phyloP scores from a whole-genome alignment of 768 basidiomycete species.

The Botryobasidium botryosum region DNA sequence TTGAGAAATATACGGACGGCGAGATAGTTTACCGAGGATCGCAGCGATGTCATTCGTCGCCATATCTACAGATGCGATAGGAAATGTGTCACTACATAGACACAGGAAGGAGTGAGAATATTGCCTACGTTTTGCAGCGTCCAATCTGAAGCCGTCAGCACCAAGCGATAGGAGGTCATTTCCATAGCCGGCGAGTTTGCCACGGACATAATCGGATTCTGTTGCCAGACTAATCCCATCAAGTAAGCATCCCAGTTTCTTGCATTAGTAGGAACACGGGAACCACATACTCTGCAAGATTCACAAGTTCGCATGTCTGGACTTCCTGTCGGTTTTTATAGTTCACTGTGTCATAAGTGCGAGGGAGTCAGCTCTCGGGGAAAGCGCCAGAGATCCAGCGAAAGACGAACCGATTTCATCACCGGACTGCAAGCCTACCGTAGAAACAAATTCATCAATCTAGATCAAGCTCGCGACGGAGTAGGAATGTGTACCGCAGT shows the following conservation, averaged over 20 bases:
- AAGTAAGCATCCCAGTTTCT: background rate
- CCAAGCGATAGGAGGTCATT: constrained; percentile 47
- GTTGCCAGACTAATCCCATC: constrained; percentile 36
- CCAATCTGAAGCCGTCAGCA: constrained; percentile 16
- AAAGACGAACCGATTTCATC: background rate
- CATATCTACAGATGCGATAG: constrained; percentile 29
- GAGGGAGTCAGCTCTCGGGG: no score
- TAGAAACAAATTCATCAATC: background rate
- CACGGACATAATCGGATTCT: constrained; percentile 41
- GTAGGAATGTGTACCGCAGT: constrained; percentile 4
- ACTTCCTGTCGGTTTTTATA: constrained; percentile 10
- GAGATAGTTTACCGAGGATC: constrained; percentile 31
- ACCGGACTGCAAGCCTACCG: constrained; percentile 3
- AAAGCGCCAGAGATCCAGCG: background rate
- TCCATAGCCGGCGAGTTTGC: constrained; percentile 34
- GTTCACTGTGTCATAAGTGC: constrained; percentile 1
- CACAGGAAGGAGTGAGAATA: background rate
- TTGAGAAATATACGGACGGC: constrained; percentile 41
- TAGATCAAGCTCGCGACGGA: background rate
- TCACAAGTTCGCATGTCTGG: constrained; percentile 11
- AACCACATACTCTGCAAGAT: constrained; percentile 11
- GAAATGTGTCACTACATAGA: background rate
- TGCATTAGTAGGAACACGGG: background rate
- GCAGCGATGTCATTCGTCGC: constrained; percentile 34
- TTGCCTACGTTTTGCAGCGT: constrained; percentile 8